Evolutionary conservation across 208 protist species (phyloP), one percentile per base, ranked within the genome.

Genomic region (Leishmania major): DNA sequence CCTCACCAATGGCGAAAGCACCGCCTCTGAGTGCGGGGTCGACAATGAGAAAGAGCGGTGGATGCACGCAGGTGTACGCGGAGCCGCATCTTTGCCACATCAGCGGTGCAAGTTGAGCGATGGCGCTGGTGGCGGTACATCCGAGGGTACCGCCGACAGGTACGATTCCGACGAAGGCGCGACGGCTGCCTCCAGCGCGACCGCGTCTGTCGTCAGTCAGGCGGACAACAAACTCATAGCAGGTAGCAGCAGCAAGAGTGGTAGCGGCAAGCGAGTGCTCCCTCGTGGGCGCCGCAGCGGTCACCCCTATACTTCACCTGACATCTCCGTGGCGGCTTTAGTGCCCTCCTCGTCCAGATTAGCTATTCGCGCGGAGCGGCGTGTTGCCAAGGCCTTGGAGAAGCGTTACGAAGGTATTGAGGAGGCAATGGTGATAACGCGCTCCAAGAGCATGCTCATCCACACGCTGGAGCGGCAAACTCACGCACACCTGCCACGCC

Each of bases 381-480:
- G 73, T 45, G 47, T n/a, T 40, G 51, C 28, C 49, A 64, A 77
- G 31, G 73, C 73, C 19, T 35, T 75, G 79, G 73, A 22, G 40
- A 89, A 90, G 57, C 89, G 84, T 31, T 93, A 90, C 75, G 74
- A 82, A 35, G 88, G 86, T 53, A 86, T 90, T 47, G 92, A 93
- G 66, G 91, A 94, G 70, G 85, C 84, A 1, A 96, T 94, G 92
- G 72, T 90, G 22, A 91, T 94, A 60, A 90, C 91, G 3, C 90
- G 87, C 53, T 89, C 88, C 19, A 91, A 93, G 69, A 91, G 89
- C 78, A 43, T 93, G 8, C 82, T 92, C 31, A 87, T 93, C 43
- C 81, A 90, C 79, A 83, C 89, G 28, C 80, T 93, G 35, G 80
- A 88, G 71, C 72, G 78, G 37, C 76, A 86, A 67, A 75, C 75